Conservation (phyloP, 2,329 filamentous ascomycete species). For the Epichloe sylvatica region DNA sequence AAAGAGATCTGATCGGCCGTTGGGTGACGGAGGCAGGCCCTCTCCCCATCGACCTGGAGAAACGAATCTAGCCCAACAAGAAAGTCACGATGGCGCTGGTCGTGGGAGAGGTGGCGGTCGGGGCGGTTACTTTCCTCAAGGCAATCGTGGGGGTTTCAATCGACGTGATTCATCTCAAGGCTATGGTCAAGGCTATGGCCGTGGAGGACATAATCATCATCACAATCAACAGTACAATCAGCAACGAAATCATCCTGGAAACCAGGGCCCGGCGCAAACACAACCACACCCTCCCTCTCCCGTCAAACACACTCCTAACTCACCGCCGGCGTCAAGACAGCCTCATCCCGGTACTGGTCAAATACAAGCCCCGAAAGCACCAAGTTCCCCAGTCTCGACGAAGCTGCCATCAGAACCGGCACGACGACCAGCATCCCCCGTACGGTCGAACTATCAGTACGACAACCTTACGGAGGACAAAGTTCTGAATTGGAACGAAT, state of each 20-base stretch:
- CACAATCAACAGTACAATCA: slow-evolving; percentile 9
- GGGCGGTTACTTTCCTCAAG: slow-evolving; percentile 27
- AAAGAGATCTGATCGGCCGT: slow-evolving; percentile 40
- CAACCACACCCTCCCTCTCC: slow-evolving; percentile 13
- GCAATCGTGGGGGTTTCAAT: slow-evolving; percentile 30
- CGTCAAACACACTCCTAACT: slow-evolving; percentile 8
- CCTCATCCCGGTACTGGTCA: not conserved
- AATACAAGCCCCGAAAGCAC: slow-evolving; percentile 7
- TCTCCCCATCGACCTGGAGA: slow-evolving; percentile 50
- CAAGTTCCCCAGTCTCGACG: slow-evolving; percentile 7
- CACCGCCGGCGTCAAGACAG: slow-evolving; percentile 7
- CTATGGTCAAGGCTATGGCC: slow-evolving; percentile 19
- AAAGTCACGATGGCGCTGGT: slow-evolving; percentile 36
- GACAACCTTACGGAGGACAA: slow-evolving; percentile 59
- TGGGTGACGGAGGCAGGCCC: slow-evolving; percentile 37
- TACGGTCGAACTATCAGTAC: slow-evolving; percentile 49
- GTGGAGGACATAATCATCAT: slow-evolving; percentile 13
- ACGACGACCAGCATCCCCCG: slow-evolving; percentile 14
- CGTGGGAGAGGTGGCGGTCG: slow-evolving; percentile 26
- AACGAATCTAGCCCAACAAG: slow-evolving; percentile 41
- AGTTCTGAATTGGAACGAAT: slow-evolving; percentile 51
- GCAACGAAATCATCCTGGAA: slow-evolving; percentile 8
- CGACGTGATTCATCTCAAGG: slow-evolving; percentile 39
- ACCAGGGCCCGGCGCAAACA: slow-evolving; percentile 8
- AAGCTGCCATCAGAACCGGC: slow-evolving; percentile 11